These are phyloP conservation scores for Leccinum broughii DNA, from an alignment of 768 basidiomycete species.

Conservation along the genomic window DNA sequence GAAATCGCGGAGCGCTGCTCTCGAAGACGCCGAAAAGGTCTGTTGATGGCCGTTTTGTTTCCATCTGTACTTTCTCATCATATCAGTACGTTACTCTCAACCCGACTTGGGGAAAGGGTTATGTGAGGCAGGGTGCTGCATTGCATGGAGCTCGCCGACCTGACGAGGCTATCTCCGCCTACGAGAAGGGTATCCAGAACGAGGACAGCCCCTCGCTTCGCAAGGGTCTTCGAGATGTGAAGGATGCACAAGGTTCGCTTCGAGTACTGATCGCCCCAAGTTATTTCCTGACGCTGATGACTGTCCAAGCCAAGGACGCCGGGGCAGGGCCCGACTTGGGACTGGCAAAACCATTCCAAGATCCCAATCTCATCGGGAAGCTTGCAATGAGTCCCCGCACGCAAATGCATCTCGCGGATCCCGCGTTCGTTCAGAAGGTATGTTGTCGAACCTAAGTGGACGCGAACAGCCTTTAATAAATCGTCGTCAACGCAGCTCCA, in stretches of 20 bases:
- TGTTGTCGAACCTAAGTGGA: neutral
- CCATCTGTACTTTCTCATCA: neutral
- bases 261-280: neutral
- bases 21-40: constrained; percentile 91
- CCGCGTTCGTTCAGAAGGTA: constrained; percentile 74
- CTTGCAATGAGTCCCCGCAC: constrained; percentile 88
- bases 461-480: neutral
- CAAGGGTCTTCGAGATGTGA: constrained; percentile 88
- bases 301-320: constrained; percentile 38
- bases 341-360: constrained; percentile 75
- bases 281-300: constrained; percentile 3
- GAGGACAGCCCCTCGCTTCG: constrained; percentile 81
- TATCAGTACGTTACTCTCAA: constrained; percentile 75
- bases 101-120: constrained; percentile 87
- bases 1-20: constrained; percentile 70
- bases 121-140: constrained; percentile 90
- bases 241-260: constrained; percentile 72
- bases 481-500: constrained; percentile 45
- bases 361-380: constrained; percentile 82
- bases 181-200: constrained; percentile 76
- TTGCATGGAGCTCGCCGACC: constrained; percentile 79
- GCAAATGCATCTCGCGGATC: constrained; percentile 79
- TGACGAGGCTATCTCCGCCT: constrained; percentile 82
- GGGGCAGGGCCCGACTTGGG: constrained; percentile 48
- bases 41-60: neutral